Evolutionary conservation across 306 rosid species (phyloP).

Genomic region (Cucumis sativus): Cucumber_9930_V3 NC_026655.2:25835001-25835500

Average conservation of each 20-base stretch:
- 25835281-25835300: slow-evolving; percentile 1
- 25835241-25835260: slow-evolving; percentile 73
- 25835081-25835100: background rate
- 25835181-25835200: slow-evolving; percentile 86
- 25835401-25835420: background rate
- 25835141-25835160: slow-evolving; percentile 91
- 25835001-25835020: slow-evolving; percentile 85
- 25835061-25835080: background rate
- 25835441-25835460: background rate
- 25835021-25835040: slow-evolving; percentile 31
- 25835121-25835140: slow-evolving; percentile 1
- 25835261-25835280: slow-evolving; percentile 67
- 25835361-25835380: background rate
- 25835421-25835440: background rate
- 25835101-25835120: background rate
- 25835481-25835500: background rate
- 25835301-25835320: background rate
- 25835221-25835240: slow-evolving; percentile 79
- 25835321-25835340: background rate
- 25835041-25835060: slow-evolving; percentile 4
- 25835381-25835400: background rate
- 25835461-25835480: background rate
- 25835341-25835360: slow-evolving; percentile 18
- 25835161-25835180: slow-evolving; percentile 81
- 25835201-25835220: slow-evolving; percentile 90